Conservation (phyloP, 441 rosid species). For the Pelargonium citronellum region DNA sequence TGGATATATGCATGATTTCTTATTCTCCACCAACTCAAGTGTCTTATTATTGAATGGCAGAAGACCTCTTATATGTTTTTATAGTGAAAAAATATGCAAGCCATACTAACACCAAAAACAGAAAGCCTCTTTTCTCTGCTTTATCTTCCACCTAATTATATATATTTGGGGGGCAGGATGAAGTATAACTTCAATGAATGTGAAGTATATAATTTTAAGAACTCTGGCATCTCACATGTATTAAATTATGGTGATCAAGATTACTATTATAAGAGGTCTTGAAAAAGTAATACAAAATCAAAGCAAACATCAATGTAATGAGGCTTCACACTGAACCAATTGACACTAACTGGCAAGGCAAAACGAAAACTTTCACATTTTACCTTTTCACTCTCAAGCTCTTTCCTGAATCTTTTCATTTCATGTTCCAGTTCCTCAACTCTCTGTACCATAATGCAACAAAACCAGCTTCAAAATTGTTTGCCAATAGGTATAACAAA, state of each 20-base stretch:
- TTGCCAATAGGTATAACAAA: not conserved
- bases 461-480: constrained; percentile 16
- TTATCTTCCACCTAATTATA: not conserved
- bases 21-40: no score
- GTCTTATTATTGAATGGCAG: no score
- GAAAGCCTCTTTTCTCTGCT: not conserved
- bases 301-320: not conserved
- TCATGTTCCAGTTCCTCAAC: constrained; percentile 72
- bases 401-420: constrained; percentile 46
- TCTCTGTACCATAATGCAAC: constrained; percentile 46
- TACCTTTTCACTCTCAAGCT: constrained; percentile 88
- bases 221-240: constrained; percentile 4
- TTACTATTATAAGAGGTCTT: not conserved
- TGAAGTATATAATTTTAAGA: not conserved
- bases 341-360: not conserved
- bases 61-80: no score
- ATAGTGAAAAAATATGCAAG: no score
- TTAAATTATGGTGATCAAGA: constrained; percentile 8
- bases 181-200: constrained; percentile 2
- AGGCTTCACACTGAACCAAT: not conserved
- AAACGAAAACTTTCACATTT: not conserved
- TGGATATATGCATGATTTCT: no score
- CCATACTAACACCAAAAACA: no score
- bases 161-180: not conserved
- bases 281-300: not conserved